Base-by-base conservation (phyloP, 345 rosid species). In the Eucalyptus curtisii region DNA sequence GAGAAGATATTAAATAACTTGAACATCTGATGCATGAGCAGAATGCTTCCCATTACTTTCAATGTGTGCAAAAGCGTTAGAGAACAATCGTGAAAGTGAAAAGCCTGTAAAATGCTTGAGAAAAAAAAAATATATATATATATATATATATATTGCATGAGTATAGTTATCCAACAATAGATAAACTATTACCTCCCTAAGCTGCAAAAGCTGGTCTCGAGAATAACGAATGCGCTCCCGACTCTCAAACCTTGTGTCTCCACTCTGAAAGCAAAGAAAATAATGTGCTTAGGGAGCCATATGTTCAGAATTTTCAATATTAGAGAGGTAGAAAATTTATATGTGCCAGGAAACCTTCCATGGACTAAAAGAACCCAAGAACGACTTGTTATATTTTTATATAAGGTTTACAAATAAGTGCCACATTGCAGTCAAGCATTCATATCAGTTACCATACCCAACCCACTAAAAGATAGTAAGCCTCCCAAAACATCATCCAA, bases 191-290 rank as follows among this genome's bases (percentile, higher is more conserved):
- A 95, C 99, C 97, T 95, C 97, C 89, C 90, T 91, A 25, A 95
- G 93, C 91, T 96, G 95, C 89, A 96, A 90, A 48, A 97, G 93
- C 91, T 95, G 98, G 42, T 97, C 97, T 86, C 94, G 90, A n/a
- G 96, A 91, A 92, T 93, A 96, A 57, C 89, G 92, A 90, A 97
- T 90, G 61, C 92, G 89, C 84, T 96, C 99, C 87, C 86, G 95
- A 59, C 90, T 96, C 59, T 96, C 97, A 90, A 20, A 93, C 86
- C 95, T 92, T 0, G 92, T 89, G 90, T 95, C 98, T 81, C 97
- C 97, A 90, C 93, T 91, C 99, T 96, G 88, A 37, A 92, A 90
- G 84, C 84, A 76, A 76, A 20, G 30, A 76, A 76, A 76, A 76
- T 40, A 30, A 76, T 3, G 30, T 40, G 47, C 27, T 76, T 44